Evolutionary conservation across 2,329 filamentous ascomycete genomes (phyloP), one percentile per base, ranked within the genome.

Genomic region (Amauroascus niger): DNA sequence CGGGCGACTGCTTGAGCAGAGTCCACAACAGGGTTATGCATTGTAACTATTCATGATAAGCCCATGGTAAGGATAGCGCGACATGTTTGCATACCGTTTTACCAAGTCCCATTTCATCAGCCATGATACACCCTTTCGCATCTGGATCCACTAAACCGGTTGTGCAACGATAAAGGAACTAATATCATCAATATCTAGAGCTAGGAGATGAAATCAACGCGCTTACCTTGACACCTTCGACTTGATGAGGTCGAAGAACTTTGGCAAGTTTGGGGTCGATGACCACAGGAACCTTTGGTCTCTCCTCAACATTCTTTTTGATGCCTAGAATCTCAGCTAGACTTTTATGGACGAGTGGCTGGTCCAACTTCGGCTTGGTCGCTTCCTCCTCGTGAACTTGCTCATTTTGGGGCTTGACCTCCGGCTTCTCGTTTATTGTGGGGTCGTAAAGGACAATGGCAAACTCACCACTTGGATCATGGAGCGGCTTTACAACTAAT

Each of bases 1-100:
- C 88, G 0, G 93, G 88, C 0, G 90, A 95, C 66, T 98, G 93
- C 68, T 96, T 97, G 14, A 98, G 74, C 1, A 98, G 73, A 1
- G 93, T 98, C 93, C 93, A 98, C 77, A 98, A 84, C 48, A 98
- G 78, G 0, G 93, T 81, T 64, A 98, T 98, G 69, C 93, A 98
- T 74, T 98, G 93, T 41, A 98, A 72, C 62, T 74, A 51, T 3
- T 14, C 28, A n/a, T 18, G 62, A 54, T 54, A 28, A 57, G 50
- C 22, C 48, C 14, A 30, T 43, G 7, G 54, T 32, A 30, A 52
- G 55, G 35, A 13, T 16, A n/a, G n/a, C 11, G 13, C 35, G 13
- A 26, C 35, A 48, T 22, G 37, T 1, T 14, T 24, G 26, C 14
- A 20, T 69, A 76, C 73, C 16, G 93, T 98, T 73, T 98, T 98